Percentiles rank a stretch among this genome's conserved stretches.
These are phyloP conservation scores for Lanmaoa pseudosensibilis DNA, from an alignment of 768 basidiomycete genomes.

Conservation along the genomic window DNA sequence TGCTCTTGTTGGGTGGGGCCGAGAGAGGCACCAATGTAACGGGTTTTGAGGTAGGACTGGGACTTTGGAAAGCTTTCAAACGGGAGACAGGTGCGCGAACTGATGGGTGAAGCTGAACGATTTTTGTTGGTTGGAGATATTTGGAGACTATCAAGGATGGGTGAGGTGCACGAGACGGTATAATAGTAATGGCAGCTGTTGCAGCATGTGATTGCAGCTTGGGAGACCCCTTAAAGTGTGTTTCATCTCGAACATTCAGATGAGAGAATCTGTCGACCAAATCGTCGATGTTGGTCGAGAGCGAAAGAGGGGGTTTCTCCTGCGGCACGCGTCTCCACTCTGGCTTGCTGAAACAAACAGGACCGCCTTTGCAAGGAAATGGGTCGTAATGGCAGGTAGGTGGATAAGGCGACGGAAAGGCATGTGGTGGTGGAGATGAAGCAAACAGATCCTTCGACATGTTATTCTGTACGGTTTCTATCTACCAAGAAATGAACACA, in stretches of 20 bases:
- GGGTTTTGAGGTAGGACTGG: not conserved
- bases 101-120: not conserved
- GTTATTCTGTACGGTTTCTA: fast-evolving
- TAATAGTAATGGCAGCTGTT: slow-evolving; percentile 18
- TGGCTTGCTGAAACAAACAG: not conserved
- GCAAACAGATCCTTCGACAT: not conserved
- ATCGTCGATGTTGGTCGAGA: not conserved
- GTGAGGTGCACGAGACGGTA: slow-evolving; percentile 18
- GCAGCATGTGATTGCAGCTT: slow-evolving; percentile 8
- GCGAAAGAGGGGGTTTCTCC: not conserved
- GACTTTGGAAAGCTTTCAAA: slow-evolving; percentile 2
- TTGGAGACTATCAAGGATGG: slow-evolving; percentile 6
- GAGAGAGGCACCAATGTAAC: slow-evolving; percentile 12
- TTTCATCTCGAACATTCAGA: slow-evolving; percentile 16
- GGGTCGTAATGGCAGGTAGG: slow-evolving; percentile 17
- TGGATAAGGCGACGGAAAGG: slow-evolving; percentile 19
- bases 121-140: not conserved
- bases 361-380: slow-evolving; percentile 16
- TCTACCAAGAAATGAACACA: not conserved
- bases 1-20: not conserved
- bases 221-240: not conserved
- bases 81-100: not conserved
- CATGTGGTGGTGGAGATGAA: slow-evolving; percentile 11
- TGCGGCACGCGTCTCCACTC: slow-evolving; percentile 4
- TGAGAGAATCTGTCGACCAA: slow-evolving; percentile 14